Evolutionary conservation across 306 rosid species (phyloP).

Genomic region (Gynostemma pentaphyllum): DNA sequence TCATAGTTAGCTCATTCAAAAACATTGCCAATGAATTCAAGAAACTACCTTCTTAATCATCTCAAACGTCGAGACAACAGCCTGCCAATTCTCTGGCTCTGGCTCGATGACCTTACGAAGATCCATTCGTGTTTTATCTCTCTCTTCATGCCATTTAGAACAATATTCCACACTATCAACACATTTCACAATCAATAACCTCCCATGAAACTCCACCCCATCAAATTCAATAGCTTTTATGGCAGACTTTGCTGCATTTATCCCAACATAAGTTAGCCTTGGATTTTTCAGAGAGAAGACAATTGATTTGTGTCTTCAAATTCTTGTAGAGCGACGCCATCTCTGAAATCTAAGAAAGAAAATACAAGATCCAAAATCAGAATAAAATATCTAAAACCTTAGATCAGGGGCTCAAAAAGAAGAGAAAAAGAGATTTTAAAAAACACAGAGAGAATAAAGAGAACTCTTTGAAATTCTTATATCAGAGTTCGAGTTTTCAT

Average conservation of each 20-base stretch:
- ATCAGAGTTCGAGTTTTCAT: no score
- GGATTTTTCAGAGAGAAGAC: no score
- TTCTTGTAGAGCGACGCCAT: no score
- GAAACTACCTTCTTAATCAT: slow-evolving; percentile 54
- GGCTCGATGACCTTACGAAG: slow-evolving; percentile 59
- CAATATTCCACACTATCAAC: slow-evolving; percentile 39
- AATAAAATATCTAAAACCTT: no score
- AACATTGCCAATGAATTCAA: not conserved
- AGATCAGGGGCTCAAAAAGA: no score
- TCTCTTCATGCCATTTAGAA: slow-evolving; percentile 77
- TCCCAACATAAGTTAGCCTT: slow-evolving; percentile 46
- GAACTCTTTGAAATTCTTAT: no score
- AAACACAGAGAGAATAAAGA: no score
- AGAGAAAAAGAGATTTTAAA: no score
- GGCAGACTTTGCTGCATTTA: slow-evolving; percentile 42
- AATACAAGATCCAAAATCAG: no score
- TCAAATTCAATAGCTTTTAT: slow-evolving; percentile 81
- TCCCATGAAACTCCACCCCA: slow-evolving; percentile 83
- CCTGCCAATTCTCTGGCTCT: slow-evolving; percentile 91
- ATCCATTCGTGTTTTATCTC: slow-evolving; percentile 50
- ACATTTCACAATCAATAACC: slow-evolving; percentile 66
- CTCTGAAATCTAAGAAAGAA: no score
- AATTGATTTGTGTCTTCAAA: no score
- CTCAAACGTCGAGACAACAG: slow-evolving; percentile 60
- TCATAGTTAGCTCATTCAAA: not conserved